Evolutionary conservation across 2,329 filamentous ascomycete genomes (phyloP).

Genomic region (Hymenoscyphus salicellus): DNA sequence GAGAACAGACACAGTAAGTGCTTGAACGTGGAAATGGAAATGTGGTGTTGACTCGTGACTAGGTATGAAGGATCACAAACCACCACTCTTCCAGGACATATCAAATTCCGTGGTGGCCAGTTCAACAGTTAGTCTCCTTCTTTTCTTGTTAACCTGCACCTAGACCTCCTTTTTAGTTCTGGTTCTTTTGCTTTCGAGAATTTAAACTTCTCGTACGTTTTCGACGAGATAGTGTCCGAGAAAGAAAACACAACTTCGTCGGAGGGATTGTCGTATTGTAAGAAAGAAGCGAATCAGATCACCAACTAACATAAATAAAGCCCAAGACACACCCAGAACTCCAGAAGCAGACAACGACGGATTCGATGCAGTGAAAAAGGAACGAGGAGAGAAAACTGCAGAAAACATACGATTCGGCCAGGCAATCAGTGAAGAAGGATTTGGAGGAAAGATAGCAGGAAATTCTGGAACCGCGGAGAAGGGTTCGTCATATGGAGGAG

Average conservation of each 20-base stretch:
- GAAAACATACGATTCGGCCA: slow-evolving; percentile 56
- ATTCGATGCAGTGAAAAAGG: slow-evolving; percentile 11
- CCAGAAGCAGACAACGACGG: neutral
- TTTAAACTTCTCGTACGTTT: too few species aligned
- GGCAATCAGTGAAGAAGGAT: slow-evolving; percentile 52
- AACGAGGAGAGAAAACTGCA: slow-evolving; percentile 44
- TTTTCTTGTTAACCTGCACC: neutral
- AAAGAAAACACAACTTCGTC: neutral
- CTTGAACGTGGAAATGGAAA: neutral
- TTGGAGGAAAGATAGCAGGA: slow-evolving; percentile 51
- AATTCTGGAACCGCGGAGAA: slow-evolving; percentile 35
- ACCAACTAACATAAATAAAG: neutral
- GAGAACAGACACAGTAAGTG: slow-evolving; percentile 55
- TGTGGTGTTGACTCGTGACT: neutral
- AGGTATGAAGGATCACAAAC: slow-evolving; percentile 58
- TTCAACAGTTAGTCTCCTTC: slow-evolving; percentile 45
- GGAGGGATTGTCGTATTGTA: too few species aligned
- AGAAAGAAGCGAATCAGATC: neutral
- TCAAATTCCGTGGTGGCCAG: slow-evolving; percentile 56
- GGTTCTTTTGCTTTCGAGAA: neutral
- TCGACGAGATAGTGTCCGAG: too few species aligned
- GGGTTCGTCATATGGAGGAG: slow-evolving; percentile 23
- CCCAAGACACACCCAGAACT: neutral
- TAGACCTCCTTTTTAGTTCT: neutral
- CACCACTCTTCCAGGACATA: slow-evolving; percentile 44